These are phyloP conservation scores for Francoa sonchifolia DNA, from an alignment of 441 rosid genomes.

Conservation along the genomic window DNA sequence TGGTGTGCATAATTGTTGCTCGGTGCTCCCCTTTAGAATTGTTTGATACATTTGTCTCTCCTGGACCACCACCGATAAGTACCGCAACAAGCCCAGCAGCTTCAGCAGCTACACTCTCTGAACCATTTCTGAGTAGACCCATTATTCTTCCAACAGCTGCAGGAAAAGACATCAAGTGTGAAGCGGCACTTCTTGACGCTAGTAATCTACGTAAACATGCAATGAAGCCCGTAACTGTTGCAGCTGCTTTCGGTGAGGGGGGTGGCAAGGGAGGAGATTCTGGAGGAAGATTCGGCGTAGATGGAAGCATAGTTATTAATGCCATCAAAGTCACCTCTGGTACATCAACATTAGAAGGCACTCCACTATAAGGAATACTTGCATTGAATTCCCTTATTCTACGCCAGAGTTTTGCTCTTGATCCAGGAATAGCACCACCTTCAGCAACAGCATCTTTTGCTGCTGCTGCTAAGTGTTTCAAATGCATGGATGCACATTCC, in stretches of 20 bases:
- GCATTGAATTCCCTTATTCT: slow-evolving; percentile 99
- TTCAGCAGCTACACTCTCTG: slow-evolving; percentile 94
- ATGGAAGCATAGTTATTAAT: slow-evolving; percentile 95
- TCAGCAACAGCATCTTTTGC: slow-evolving; percentile 99
- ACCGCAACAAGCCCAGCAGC: slow-evolving; percentile 80
- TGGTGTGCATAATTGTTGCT: slow-evolving; percentile 96
- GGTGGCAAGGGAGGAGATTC: slow-evolving; percentile 93
- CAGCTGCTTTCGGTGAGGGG: slow-evolving; percentile 98
- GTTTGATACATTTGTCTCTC: slow-evolving; percentile 37
- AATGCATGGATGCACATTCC: slow-evolving; percentile 72
- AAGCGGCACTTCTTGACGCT: slow-evolving; percentile 88
- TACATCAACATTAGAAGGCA: slow-evolving; percentile 73
- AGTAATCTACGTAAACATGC: slow-evolving; percentile 92
- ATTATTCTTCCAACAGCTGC: slow-evolving; percentile 99
- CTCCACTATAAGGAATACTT: slow-evolving; percentile 78
- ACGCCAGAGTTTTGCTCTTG: slow-evolving; percentile 97
- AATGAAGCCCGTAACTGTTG: slow-evolving; percentile 93
- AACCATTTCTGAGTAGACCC: slow-evolving; percentile 98
- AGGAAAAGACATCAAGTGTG: slow-evolving; percentile 97
- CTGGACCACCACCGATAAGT: slow-evolving; percentile 84
- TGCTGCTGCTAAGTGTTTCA: slow-evolving; percentile 91
- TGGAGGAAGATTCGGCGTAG: slow-evolving; percentile 84
- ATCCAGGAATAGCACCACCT: slow-evolving; percentile 95
- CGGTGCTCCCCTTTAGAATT: slow-evolving; percentile 88
- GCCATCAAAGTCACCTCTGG: slow-evolving; percentile 99